Percentiles rank a stretch among this genome's conserved stretches.
These are phyloP conservation scores for Microascus cirrosus DNA, from an alignment of 2,329 filamentous ascomycete species.

Conservation along the genomic window DNA sequence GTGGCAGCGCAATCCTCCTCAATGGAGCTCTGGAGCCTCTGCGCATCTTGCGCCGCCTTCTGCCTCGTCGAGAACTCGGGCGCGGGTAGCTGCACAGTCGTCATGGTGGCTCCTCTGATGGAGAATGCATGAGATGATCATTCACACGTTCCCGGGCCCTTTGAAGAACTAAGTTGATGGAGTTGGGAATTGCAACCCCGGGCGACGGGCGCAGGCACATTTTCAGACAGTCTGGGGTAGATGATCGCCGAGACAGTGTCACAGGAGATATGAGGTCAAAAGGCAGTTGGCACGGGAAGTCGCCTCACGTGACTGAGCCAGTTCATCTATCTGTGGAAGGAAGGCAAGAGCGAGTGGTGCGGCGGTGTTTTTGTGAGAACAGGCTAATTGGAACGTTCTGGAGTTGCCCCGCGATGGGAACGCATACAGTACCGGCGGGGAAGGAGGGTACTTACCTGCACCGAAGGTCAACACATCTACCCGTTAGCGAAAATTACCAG, in stretches of 20 bases:
- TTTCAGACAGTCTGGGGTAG: background rate
- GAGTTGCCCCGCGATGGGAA: no score
- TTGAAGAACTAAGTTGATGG: background rate
- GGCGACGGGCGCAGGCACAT: background rate
- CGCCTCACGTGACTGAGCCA: background rate
- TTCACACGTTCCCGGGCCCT: background rate
- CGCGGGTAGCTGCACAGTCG: background rate
- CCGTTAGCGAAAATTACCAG: no score
- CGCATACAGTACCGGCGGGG: no score
- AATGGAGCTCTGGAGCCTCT: background rate
- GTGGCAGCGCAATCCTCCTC: background rate
- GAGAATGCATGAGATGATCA: background rate
- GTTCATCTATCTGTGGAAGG: background rate
- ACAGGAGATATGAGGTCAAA: background rate
- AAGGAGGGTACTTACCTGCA: no score
- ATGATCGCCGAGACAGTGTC: background rate
- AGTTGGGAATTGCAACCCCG: background rate
- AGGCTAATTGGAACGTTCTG: background rate
- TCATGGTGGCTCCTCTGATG: background rate
- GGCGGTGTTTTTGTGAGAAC: background rate
- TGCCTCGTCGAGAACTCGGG: background rate
- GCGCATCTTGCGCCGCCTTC: conserved; percentile 3
- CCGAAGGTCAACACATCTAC: no score
- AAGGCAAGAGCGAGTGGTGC: background rate
- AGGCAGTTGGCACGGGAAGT: background rate